A percentile compares a stretch with the other conserved stretches of the same genome.
Conservation (phyloP, 495 filamentous ascomycete species). For the Pyrenula massariospora region DNA sequence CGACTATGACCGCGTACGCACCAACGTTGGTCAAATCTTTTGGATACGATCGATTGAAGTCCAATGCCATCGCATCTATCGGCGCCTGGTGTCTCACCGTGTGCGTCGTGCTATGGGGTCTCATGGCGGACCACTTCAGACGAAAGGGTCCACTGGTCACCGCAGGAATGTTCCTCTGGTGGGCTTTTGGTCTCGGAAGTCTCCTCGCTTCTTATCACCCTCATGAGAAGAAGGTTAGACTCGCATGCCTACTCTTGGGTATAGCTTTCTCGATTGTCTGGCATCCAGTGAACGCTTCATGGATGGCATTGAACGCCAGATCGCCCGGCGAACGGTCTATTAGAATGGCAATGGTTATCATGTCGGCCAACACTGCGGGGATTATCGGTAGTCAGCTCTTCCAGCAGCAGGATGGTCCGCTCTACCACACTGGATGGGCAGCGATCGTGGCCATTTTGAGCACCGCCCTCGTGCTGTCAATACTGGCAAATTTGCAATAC, state of each 20-base stretch:
- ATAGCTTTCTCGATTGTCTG: not conserved
- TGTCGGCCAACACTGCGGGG: constrained; percentile 40
- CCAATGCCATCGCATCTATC: constrained; percentile 24
- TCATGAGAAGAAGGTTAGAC: not conserved
- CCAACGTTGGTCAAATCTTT: constrained; percentile 21
- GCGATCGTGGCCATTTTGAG: not conserved
- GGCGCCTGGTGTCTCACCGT: constrained; percentile 20
- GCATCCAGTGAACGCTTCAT: constrained; percentile 24
- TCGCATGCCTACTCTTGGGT: not conserved
- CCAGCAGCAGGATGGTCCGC: constrained; percentile 34
- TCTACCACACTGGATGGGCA: constrained; percentile 20
- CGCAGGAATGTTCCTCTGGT: not conserved
- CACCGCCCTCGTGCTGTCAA: not conserved
- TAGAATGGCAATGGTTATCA: constrained; percentile 31
- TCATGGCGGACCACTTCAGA: constrained; percentile 17
- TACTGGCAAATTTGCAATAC: not conserved
- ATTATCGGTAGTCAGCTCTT: constrained; percentile 44
- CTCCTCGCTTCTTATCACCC: not conserved
- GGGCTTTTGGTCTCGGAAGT: not conserved
- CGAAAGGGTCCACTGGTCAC: not conserved
- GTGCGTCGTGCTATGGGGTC: constrained; percentile 13
- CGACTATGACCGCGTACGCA: constrained; percentile 24
- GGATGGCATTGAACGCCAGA: constrained; percentile 23
- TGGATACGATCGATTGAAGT: constrained; percentile 16
- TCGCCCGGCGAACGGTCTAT: constrained; percentile 23